phyloP scores from a whole-genome alignment of 768 basidiomycete genomes.

The Macrolepiota fuliginosa region DNA sequence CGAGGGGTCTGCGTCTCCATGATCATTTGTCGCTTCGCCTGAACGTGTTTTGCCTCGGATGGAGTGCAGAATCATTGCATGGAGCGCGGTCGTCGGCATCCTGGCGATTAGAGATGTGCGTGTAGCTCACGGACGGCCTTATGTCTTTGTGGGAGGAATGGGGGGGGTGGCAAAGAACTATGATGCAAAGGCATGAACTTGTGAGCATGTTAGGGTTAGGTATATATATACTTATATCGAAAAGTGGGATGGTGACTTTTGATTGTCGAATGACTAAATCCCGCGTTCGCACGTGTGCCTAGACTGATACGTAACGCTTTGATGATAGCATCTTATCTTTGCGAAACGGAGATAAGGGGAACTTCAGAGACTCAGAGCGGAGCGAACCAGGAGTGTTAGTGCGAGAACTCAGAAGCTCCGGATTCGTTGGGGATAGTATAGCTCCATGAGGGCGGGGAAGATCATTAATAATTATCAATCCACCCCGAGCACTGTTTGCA shows the following conservation, averaged over 20 bases:
- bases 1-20: neutral
- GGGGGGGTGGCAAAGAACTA: neutral
- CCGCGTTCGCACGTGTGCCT: neutral
- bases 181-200: neutral
- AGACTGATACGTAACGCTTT: neutral
- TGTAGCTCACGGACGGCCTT: neutral
- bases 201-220: neutral
- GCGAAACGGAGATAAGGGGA: neutral
- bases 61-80: slow-evolving; percentile 4
- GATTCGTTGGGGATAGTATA: no score
- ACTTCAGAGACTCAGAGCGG: neutral
- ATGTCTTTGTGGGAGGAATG: neutral
- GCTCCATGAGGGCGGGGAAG: no score
- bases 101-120: neutral
- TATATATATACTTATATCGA: neutral
- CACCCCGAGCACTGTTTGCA: neutral
- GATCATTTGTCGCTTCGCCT: neutral
- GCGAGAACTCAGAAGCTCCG: neutral
- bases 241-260: neutral
- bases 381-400: neutral
- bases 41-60: neutral
- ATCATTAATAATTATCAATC: neutral
- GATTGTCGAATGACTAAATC: neutral
- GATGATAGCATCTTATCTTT: neutral
- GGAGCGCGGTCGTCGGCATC: neutral